Conservation (phyloP, 179 eudicot genomes). For the Patellifolia procumbens region DNA sequence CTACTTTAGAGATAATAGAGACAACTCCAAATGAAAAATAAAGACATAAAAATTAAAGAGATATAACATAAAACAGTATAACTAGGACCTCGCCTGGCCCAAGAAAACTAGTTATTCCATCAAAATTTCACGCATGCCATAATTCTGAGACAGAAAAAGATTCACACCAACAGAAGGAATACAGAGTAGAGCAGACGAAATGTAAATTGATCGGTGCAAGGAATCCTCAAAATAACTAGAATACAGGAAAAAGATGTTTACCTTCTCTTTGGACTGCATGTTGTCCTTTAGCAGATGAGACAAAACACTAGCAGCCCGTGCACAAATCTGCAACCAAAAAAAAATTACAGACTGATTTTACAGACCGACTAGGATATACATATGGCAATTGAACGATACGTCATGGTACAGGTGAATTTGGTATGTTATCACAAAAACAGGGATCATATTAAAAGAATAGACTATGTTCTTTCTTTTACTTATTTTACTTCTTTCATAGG, state of each 20-base stretch:
- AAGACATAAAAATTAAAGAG: too few relatives aligned
- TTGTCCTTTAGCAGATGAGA: slow-evolving; percentile 86
- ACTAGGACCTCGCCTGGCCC: too few relatives aligned
- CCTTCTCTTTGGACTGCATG: slow-evolving; percentile 82
- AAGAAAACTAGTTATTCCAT: too few relatives aligned
- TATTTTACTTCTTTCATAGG: background rate
- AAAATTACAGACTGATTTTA: slow-evolving; percentile 17
- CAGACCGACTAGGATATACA: slow-evolving; percentile 1
- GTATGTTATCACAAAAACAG: background rate
- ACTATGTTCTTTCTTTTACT: background rate
- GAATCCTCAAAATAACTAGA: background rate
- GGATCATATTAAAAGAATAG: background rate
- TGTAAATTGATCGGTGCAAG: background rate
- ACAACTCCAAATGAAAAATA: too few relatives aligned
- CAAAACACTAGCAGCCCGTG: slow-evolving; percentile 94
- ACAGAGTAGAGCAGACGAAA: background rate
- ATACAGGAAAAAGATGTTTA: slow-evolving; percentile 28
- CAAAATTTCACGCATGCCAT: too few relatives aligned
- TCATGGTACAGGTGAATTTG: background rate
- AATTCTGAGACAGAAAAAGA: background rate
- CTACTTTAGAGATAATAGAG: too few relatives aligned
- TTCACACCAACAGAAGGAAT: background rate
- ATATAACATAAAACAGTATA: too few relatives aligned
- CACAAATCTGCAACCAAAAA: slow-evolving; percentile 65
- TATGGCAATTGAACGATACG: background rate